Percentiles rank a stretch among this genome's conserved stretches.
Evolutionary conservation across 2,329 filamentous ascomycete species (phyloP).

Genomic region (Eutypella sp.): DNA sequence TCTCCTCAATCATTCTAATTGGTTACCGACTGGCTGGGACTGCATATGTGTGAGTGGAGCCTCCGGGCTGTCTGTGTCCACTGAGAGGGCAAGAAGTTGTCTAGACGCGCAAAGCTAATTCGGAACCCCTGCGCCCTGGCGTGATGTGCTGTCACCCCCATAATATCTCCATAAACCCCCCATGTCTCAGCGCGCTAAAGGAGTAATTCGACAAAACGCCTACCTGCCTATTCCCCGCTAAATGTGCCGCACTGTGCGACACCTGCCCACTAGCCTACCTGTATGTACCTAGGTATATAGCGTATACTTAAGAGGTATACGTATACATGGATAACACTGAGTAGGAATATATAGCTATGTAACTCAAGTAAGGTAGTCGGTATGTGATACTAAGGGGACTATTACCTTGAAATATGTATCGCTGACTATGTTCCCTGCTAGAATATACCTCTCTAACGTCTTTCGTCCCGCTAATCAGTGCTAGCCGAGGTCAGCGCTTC

Average conservation of each 20-base stretch:
- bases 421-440: no score
- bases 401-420: no score
- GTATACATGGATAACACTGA: no score
- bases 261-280: neutral
- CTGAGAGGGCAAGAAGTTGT: neutral
- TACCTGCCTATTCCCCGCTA: constrained; percentile 6
- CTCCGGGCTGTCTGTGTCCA: neutral
- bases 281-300: neutral
- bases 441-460: no score
- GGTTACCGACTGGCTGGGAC: constrained; percentile 22
- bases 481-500: no score
- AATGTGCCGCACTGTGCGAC: constrained; percentile 10
- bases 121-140: constrained; percentile 6
- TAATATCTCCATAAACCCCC: constrained; percentile 10
- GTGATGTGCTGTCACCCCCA: constrained; percentile 12
- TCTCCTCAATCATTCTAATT: constrained; percentile 9
- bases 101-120: constrained; percentile 6
- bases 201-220: constrained; percentile 4
- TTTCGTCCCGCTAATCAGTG: no score
- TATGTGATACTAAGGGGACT: no score
- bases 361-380: no score
- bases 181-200: neutral
- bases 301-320: neutral
- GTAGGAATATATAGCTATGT: no score
- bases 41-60: constrained; percentile 3